These are phyloP conservation scores for Agrocybe chaxingu DNA, from an alignment of 768 basidiomycete genomes.

Conservation along the genomic window DNA sequence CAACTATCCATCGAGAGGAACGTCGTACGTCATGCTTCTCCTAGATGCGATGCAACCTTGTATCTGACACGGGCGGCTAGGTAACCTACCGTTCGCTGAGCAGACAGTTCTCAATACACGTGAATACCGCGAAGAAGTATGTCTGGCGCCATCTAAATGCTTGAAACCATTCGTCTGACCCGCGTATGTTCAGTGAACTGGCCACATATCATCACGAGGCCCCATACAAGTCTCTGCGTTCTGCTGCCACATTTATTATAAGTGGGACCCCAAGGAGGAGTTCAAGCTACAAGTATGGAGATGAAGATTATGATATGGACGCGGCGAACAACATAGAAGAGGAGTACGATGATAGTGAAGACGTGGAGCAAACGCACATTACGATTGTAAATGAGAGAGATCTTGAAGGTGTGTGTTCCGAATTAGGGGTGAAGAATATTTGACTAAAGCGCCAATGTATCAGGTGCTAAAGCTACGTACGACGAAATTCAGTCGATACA, in stretches of 20 bases:
- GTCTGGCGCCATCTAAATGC: constrained; percentile 9
- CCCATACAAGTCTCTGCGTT: constrained; percentile 35
- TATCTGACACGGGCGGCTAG: constrained; percentile 30
- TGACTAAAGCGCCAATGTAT: neutral
- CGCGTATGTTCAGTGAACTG: constrained; percentile 48
- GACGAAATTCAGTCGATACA: constrained; percentile 51
- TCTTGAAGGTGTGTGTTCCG: constrained; percentile 52
- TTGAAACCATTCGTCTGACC: neutral
- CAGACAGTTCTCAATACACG: constrained; percentile 65
- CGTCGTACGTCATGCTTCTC: constrained; percentile 27
- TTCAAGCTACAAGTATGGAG: neutral
- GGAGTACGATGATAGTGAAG: constrained; percentile 36
- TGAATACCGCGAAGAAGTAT: constrained; percentile 78
- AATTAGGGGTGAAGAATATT: neutral
- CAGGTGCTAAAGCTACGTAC: constrained; percentile 56
- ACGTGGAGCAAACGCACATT: constrained; percentile 45
- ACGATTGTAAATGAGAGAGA: constrained; percentile 61
- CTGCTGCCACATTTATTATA: constrained; percentile 70
- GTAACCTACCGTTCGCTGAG: constrained; percentile 81
- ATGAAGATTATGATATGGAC: constrained; percentile 21
- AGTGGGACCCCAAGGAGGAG: constrained; percentile 44
- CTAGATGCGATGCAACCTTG: neutral
- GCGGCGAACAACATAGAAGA: constrained; percentile 21
- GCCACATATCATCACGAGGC: constrained; percentile 51
- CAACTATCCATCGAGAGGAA: constrained; percentile 49